phyloP scores from a whole-genome alignment of 306 rosid species.

The Astragalus membranaceus region DNA sequence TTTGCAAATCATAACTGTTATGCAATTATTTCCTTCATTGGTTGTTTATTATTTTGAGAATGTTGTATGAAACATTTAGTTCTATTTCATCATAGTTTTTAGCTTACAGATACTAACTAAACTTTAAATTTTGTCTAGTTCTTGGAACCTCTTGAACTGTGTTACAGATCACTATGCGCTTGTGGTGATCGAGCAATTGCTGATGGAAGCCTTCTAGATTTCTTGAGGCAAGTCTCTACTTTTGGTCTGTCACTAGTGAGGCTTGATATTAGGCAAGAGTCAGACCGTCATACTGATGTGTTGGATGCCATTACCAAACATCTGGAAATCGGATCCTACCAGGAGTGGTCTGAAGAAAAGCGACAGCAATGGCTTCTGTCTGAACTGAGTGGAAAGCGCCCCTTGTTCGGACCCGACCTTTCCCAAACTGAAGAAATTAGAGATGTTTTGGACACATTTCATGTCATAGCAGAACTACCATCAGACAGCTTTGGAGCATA shows the following conservation, averaged over 20 bases:
- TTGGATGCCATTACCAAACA: constrained; percentile 82
- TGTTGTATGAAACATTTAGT: background rate
- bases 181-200: constrained; percentile 91
- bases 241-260: constrained; percentile 82
- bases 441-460: constrained; percentile 77
- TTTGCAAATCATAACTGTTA: constrained; percentile 2
- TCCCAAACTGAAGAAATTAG: constrained; percentile 79
- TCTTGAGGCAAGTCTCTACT: constrained; percentile 86
- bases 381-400: constrained; percentile 77
- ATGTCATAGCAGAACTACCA: constrained; percentile 79
- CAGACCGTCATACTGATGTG: constrained; percentile 86
- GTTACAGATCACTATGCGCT: constrained; percentile 75
- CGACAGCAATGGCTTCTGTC: constrained; percentile 90
- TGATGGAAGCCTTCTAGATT: constrained; percentile 87
- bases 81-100: too few species aligned
- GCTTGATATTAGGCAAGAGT: constrained; percentile 89
- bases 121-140: constrained; percentile 42
- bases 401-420: constrained; percentile 80
- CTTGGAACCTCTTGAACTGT: constrained; percentile 82
- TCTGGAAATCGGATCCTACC: constrained; percentile 78
- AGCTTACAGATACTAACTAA: constrained; percentile 9
- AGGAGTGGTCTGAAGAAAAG: constrained; percentile 78
- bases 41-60: background rate
- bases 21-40: background rate
- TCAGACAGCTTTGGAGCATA: constrained; percentile 81